phyloP scores from a whole-genome alignment of 202 grass and related monocot genomes.

The Zizania palustris region DNA sequence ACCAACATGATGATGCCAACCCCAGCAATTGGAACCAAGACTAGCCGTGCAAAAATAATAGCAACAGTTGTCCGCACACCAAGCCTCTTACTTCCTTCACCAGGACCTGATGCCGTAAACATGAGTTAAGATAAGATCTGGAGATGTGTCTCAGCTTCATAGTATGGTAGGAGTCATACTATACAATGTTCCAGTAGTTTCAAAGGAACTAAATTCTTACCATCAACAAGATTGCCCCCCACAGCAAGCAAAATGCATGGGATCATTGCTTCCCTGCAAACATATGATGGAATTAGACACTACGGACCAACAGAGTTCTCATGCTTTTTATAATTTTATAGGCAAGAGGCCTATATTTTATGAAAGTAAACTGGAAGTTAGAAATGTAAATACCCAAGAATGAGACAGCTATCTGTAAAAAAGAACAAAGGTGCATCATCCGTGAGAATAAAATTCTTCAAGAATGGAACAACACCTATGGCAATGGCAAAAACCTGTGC shows the following conservation, averaged over 20 bases:
- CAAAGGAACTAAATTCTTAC: constrained; percentile 52
- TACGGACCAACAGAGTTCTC: not conserved
- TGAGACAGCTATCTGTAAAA: constrained; percentile 91
- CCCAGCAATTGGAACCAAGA: constrained; percentile 85
- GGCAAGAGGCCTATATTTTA: not conserved
- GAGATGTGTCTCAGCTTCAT: constrained; percentile 5
- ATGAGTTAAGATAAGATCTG: constrained; percentile 20
- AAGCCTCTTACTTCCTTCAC: constrained; percentile 92
- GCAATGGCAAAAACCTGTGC: constrained; percentile 72
- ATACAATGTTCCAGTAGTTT: constrained; percentile 26
- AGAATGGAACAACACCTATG: constrained; percentile 73
- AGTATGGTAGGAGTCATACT: not conserved
- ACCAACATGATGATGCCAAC: constrained; percentile 74
- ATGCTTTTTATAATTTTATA: constrained; percentile 27
- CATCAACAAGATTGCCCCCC: constrained; percentile 97
- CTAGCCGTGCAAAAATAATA: constrained; percentile 84
- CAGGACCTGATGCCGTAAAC: constrained; percentile 69
- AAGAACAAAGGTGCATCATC: constrained; percentile 92
- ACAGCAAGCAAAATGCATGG: constrained; percentile 99
- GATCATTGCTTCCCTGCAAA: constrained; percentile 96
- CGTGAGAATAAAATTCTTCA: constrained; percentile 86
- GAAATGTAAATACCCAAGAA: constrained; percentile 78
- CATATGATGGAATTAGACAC: constrained; percentile 22
- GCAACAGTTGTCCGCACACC: constrained; percentile 75
- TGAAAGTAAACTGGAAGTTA: constrained; percentile 22